Conservation (phyloP, 805 yeast genomes). For the Pichia occidentalis region DNA sequence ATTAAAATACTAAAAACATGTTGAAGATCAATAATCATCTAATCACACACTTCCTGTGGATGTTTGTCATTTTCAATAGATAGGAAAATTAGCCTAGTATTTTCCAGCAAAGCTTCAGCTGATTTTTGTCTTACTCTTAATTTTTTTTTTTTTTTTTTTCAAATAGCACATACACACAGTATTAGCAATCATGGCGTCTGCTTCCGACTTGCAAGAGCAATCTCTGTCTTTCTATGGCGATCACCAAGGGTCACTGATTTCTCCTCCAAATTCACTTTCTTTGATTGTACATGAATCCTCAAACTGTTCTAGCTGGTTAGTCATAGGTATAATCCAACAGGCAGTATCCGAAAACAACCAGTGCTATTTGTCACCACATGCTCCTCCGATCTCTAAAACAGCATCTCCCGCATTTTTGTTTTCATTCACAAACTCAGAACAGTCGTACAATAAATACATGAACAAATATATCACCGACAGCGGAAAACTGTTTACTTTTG, state of each 20-base stretch:
- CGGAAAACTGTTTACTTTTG: slow-evolving; percentile 27
- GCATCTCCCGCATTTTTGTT: neutral
- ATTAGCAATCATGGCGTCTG: slow-evolving; percentile 25
- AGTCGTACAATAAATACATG: slow-evolving; percentile 5
- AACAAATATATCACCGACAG: slow-evolving; percentile 5
- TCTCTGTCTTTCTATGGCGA: slow-evolving; percentile 5
- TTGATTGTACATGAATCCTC: slow-evolving; percentile 8
- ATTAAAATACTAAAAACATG: too few species aligned
- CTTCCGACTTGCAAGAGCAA: slow-evolving; percentile 21
- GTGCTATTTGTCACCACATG: slow-evolving; percentile 9
- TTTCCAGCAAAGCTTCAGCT: too few species aligned
- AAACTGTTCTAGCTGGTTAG: slow-evolving; percentile 9
- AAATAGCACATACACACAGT: too few species aligned
- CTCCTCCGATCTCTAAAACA: neutral
- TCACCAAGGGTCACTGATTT: neutral
- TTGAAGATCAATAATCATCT: too few species aligned
- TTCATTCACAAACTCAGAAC: slow-evolving; percentile 5
- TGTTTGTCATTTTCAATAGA: neutral
- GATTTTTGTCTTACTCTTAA: too few species aligned
- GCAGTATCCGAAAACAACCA: slow-evolving; percentile 5
- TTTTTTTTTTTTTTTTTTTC: neutral
- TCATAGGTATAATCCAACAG: slow-evolving; percentile 9
- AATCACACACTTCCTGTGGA: too few species aligned
- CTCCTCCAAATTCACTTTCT: slow-evolving; percentile 2
- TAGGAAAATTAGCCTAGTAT: neutral